Base-by-base conservation (phyloP, 805 yeast genomes). In the Suhomyces xylopsoci region DNA sequence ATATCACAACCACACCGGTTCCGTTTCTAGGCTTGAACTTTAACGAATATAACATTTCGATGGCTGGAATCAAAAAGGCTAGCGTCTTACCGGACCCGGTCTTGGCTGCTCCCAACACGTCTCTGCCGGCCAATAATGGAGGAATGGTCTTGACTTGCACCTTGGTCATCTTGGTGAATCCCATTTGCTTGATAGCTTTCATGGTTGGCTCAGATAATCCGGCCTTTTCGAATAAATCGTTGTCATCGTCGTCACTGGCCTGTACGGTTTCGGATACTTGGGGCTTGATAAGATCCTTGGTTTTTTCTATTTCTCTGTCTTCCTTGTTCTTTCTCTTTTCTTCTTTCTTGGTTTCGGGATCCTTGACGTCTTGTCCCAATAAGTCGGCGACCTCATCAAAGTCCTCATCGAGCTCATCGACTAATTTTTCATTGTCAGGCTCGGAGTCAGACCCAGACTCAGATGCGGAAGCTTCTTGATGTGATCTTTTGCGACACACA, bases 21-120 rank as follows among this genome's bases (percentile, higher is more conserved):
- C 99, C 99, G 67, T 94, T 96, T 77, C 98, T 83, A 51, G 99
- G 98, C 73, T 93, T 94, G 78, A 92, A 94, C 68, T 88, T 90
- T 63, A 94, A 80, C 15, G 96, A 85, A 66, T 92, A 88, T 51
- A 94, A 79, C 74, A 91, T 76, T 73, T 94, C 99, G 58, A 94
- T 87, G 30, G 99, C 99, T 12, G 99, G 99, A 55, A 94, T 81
- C 64, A 94, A 77, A 62, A 94, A 94, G 8, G 99, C 98, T 55
- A 96, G 76, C 0, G 99, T 94, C 76, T 94, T 94, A 68, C 99
- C 99, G 1, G 97, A 91, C 51, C 99, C 99, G 2, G 99, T 94
- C 74, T 92, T 93, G 52, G 99, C 99, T n/a, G 99, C 99, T 60
- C 99, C 99, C 51, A 94, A 79, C 19, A 96, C 98, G 72, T 94